Percentiles rank a stretch among this genome's conserved stretches.
Conservation (phyloP, 306 rosid species). For the Geum urbanum region DNA sequence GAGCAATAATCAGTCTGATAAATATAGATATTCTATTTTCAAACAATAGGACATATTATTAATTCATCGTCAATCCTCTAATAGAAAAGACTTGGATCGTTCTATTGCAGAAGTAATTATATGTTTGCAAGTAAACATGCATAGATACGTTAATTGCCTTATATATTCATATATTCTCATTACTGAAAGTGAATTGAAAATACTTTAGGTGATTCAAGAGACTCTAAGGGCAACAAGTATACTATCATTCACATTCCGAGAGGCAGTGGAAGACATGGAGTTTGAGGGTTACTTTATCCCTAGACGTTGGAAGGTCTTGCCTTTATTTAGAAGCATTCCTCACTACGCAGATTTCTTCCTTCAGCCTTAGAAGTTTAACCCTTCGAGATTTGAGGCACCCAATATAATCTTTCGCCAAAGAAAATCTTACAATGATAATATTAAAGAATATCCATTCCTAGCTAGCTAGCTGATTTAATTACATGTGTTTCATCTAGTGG, state of each 20-base stretch:
- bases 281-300: conserved; percentile 82
- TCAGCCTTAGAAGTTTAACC: conserved; percentile 77
- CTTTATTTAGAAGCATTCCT: conserved; percentile 87
- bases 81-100: too few relatives aligned
- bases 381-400: conserved; percentile 83
- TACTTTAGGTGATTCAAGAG: conserved; percentile 69
- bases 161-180: background rate
- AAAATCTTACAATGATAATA: background rate
- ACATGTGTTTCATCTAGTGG: conserved; percentile 9
- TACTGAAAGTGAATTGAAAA: background rate
- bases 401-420: background rate
- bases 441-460: background rate
- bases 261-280: conserved; percentile 76
- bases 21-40: too few relatives aligned
- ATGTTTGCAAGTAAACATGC: background rate
- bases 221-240: conserved; percentile 83
- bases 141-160: background rate
- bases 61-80: too few relatives aligned
- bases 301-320: conserved; percentile 93
- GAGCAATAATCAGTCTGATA: too few relatives aligned
- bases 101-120: too few relatives aligned
- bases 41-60: too few relatives aligned
- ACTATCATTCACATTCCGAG: conserved; percentile 86
- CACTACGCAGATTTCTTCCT: conserved; percentile 69
- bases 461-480: background rate